These are phyloP conservation scores for Colletotrichum simmondsii DNA, from an alignment of 2,329 filamentous ascomycete genomes.

Conservation along the genomic window DNA sequence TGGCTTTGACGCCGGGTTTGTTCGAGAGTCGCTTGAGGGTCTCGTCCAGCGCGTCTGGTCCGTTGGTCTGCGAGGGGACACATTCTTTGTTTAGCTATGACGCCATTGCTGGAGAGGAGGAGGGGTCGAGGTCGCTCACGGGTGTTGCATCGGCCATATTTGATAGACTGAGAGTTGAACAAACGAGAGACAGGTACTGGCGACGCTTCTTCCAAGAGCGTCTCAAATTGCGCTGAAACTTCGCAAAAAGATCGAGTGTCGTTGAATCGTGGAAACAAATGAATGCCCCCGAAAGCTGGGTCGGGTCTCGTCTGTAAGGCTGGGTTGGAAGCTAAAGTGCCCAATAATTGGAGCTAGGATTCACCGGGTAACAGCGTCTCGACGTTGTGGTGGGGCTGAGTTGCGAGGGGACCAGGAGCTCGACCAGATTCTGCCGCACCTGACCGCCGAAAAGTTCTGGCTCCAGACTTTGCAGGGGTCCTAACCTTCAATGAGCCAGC, in stretches of 20 bases:
- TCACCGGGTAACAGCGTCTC: conserved; percentile 21
- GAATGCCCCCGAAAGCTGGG: conserved; percentile 14
- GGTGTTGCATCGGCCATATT: conserved; percentile 38
- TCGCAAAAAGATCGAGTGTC: background rate
- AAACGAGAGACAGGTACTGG: background rate
- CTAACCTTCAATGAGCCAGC: background rate
- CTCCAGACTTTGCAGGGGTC: conserved; percentile 16
- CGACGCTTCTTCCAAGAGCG: background rate
- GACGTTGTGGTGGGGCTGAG: conserved; percentile 11
- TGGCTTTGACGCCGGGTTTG: conserved; percentile 83
- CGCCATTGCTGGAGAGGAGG: conserved; percentile 20
- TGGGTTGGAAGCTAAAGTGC: conserved; percentile 12
- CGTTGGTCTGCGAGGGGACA: conserved; percentile 48
- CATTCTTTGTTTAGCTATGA: conserved; percentile 31
- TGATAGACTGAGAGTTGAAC: background rate
- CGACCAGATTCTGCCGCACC: conserved; percentile 40
- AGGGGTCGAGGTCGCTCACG: conserved; percentile 29
- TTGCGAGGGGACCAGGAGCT: background rate
- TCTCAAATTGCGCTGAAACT: background rate
- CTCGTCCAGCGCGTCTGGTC: conserved; percentile 72
- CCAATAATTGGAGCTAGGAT: conserved; percentile 18
- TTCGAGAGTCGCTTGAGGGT: conserved; percentile 76
- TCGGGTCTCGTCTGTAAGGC: conserved; percentile 24
- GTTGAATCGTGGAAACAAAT: conserved; percentile 1
- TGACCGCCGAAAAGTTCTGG: conserved; percentile 47